Conservation (phyloP, 805 yeast species). For the Millerago galiae region DNA sequence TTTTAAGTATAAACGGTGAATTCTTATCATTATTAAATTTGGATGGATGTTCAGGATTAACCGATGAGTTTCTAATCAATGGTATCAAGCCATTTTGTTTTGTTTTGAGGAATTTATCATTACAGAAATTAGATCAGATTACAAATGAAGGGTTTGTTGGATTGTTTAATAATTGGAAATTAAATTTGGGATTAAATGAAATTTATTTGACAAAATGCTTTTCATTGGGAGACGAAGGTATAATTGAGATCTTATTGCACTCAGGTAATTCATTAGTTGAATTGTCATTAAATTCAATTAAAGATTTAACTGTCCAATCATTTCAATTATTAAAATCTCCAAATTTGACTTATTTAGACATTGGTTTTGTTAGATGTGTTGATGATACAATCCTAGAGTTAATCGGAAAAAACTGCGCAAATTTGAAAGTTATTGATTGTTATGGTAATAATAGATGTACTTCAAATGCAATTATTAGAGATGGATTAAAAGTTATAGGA, state of each 20-base stretch:
- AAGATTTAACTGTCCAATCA: constrained; percentile 43
- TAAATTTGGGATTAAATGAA: constrained; percentile 50
- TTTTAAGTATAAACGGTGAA: constrained; percentile 57
- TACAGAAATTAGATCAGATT: constrained; percentile 54
- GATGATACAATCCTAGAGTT: constrained; percentile 62
- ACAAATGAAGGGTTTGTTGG: constrained; percentile 60
- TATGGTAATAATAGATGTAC: constrained; percentile 75
- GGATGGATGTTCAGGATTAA: constrained; percentile 68
- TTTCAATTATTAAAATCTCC: constrained; percentile 48
- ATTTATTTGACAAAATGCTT: constrained; percentile 62
- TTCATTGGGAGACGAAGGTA: constrained; percentile 55
- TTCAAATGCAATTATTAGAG: constrained; percentile 41
- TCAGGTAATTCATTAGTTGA: constrained; percentile 61
- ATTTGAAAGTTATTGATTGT: constrained; percentile 63
- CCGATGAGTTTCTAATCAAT: constrained; percentile 53
- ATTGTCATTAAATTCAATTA: constrained; percentile 69
- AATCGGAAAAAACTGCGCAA: constrained; percentile 53
- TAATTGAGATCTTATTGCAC: constrained; percentile 55
- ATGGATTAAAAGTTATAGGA: constrained; percentile 61
- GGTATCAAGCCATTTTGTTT: constrained; percentile 57
- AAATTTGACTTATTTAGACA: constrained; percentile 58
- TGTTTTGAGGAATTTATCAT: constrained; percentile 49
- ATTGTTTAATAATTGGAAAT: constrained; percentile 51
- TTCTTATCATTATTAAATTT: constrained; percentile 51
- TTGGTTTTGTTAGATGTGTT: constrained; percentile 73